Conservation (phyloP, 2,329 filamentous ascomycete genomes). For the Lecanicillium sp. region DNA sequence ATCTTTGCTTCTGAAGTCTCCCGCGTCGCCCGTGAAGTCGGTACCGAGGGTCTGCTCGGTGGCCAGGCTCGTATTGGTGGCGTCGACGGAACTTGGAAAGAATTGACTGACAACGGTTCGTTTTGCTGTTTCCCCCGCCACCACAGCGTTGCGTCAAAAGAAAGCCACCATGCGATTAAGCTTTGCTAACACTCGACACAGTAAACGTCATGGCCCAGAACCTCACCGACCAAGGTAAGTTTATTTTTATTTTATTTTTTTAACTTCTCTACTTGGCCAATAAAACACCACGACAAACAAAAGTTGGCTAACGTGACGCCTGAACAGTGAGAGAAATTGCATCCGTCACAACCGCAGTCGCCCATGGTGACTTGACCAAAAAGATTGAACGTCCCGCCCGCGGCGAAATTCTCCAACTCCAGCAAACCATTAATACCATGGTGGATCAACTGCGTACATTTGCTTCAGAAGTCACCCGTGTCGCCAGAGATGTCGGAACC, state of each 20-base stretch:
- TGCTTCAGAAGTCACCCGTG: slow-evolving; percentile 74
- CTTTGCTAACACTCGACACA: slow-evolving; percentile 19
- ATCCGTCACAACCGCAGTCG: slow-evolving; percentile 74
- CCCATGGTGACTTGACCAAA: slow-evolving; percentile 73
- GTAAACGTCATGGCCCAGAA: slow-evolving; percentile 82
- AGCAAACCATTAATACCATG: slow-evolving; percentile 86
- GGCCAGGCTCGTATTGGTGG: slow-evolving; percentile 90
- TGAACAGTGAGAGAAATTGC: slow-evolving; percentile 70
- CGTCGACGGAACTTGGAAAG: slow-evolving; percentile 95
- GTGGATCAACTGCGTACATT: slow-evolving; percentile 79
- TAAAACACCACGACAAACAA: too few relatives aligned
- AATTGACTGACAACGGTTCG: slow-evolving; percentile 77
- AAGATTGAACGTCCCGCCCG: slow-evolving; percentile 76
- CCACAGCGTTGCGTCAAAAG: background rate
- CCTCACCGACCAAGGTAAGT: slow-evolving; percentile 62
- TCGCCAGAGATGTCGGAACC: slow-evolving; percentile 76
- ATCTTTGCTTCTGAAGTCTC: slow-evolving; percentile 96
- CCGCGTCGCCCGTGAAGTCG: slow-evolving; percentile 87
- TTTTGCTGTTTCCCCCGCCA: background rate
- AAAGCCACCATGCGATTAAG: background rate
- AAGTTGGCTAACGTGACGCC: background rate
- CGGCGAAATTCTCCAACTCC: slow-evolving; percentile 74
- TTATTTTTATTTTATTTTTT: too few relatives aligned
- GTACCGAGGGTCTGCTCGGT: slow-evolving; percentile 87
- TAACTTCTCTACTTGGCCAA: too few relatives aligned